Base-by-base conservation (phyloP, 495 filamentous ascomycete species). In the Schizothecium vesticola region DNA sequence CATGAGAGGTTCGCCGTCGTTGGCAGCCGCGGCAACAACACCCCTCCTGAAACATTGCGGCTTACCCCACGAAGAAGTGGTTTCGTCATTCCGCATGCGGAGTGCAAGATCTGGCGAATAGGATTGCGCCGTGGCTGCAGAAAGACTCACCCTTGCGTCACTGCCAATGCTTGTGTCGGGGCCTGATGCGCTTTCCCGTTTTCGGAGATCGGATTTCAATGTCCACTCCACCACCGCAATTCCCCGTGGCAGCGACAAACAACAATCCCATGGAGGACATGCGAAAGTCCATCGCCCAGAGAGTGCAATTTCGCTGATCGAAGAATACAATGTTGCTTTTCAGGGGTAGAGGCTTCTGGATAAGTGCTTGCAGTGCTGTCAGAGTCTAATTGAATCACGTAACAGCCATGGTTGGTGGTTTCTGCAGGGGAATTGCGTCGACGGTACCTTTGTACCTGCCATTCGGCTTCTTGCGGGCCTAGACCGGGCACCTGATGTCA, bases 41-140 rank as follows among this genome's bases (percentile, higher is more conserved):
- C 28, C 58, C 24, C 58, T 28, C 10, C 33, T 43, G 33, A 43
- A 51, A n/a, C 43, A 51, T n/a, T 51, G 43, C 43, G 57, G 12
- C 26, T 22, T 36, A 61, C 21, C 63, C 67, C 67, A 63, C 55
- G 24, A 61, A 62, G 56, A 65, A 62, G 57, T 69, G 56, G 63
- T 69, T 60, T 61, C 67, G 67, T 69, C 67, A 69, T 69, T 56
- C 9, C 56, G 63, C 67, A 65, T 69, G 67, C 62, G 57, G 56
- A 16, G 9, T 12, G 28, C 1, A 0, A 3, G 16, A 16, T 22
- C 9, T 24, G 29, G 3, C 67, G 63, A 69, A 66, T 68, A 16
- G 61, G 16, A 61, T 28, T 0, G 28, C 31, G 11, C 6, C 9
- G 51, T 21, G 21, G n/a, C 33, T 10, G 55, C 60, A 19, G 66